A percentile compares a stretch with the other conserved stretches of the same genome.
These are phyloP conservation scores for Clonostachys chloroleuca DNA, from an alignment of 2,329 filamentous ascomycete species.

Conservation along the genomic window DNA sequence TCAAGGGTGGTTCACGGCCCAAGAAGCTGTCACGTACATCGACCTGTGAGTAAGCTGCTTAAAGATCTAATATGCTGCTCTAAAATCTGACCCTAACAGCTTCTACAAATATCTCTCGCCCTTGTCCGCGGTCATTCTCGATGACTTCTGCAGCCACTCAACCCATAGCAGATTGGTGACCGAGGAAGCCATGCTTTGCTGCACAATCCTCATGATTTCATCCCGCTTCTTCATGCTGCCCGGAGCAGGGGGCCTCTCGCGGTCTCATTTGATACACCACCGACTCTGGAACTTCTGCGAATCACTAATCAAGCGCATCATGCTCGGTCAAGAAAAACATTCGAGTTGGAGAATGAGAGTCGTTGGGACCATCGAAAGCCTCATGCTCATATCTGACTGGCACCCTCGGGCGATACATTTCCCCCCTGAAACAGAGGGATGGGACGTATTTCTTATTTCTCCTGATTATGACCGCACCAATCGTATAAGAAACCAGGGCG, in stretches of 20 bases:
- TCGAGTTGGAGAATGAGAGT: slow-evolving; percentile 12
- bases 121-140: not conserved
- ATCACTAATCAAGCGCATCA: slow-evolving; percentile 8
- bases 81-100: not conserved
- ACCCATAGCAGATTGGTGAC: slow-evolving; percentile 6
- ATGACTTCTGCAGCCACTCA: slow-evolving; percentile 1
- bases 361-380: slow-evolving; percentile 10
- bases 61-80: too few species aligned
- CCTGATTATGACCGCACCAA: slow-evolving; percentile 11
- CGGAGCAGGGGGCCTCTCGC: slow-evolving; percentile 9
- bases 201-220: slow-evolving; percentile 11
- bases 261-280: slow-evolving; percentile 10
- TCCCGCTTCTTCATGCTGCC: slow-evolving; percentile 13
- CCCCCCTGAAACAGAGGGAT: slow-evolving; percentile 13
- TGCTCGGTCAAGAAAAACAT: slow-evolving; percentile 11
- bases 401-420: slow-evolving; percentile 11
- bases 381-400: slow-evolving; percentile 14
- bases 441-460: slow-evolving; percentile 10
- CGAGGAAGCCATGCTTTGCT: slow-evolving; percentile 12
- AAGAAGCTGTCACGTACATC: slow-evolving; percentile 15
- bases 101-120: not conserved
- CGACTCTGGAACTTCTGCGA: slow-evolving; percentile 12
- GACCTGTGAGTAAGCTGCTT: slow-evolving; percentile 6
- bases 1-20: slow-evolving; percentile 15
- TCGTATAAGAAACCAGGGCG: slow-evolving; percentile 8